Evolutionary conservation across 164 flowering plant species (phyloP), one percentile per base, ranked within the genome.

Genomic region (Kalanchoe fedtschenkoi): DNA sequence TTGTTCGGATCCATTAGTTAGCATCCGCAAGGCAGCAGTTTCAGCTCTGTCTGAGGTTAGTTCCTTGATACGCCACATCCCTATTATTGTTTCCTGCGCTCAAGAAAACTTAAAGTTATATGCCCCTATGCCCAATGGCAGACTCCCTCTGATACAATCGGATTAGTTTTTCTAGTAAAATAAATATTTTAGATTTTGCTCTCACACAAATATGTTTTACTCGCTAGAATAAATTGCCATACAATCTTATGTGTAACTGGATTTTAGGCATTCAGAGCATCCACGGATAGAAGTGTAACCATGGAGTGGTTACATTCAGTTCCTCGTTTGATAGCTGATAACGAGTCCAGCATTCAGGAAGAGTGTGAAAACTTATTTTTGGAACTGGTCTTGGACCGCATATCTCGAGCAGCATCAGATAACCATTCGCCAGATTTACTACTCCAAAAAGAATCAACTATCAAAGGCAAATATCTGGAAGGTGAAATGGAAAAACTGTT

Each of bases 1-100:
- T 68, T 95, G 97, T 72, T 88, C 96, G 0, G 99, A 91, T 70
- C 91, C 95, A n/a, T 88, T 95, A 66, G 95, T 91, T 51, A 95
- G 96, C 80, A 88, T 93, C 29, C 69, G 97, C 61, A 93, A 90
- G 76, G 95, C 90, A 11, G 99, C 95, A 16, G 67, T 88, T 58
- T 77, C 84, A 22, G 95, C 99, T 70, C 75, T 93, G 6, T 93
- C 99, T 1, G 97, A 90, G 97, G 99, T 93, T 71, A 38, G 37
- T 26, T 61, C 28, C 19, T 2, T 33, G 8, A 21, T 30, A 32
- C 16, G 60, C 34, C 11, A 9, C 54, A 8, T 29, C 47, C 14
- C 39, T 60, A 11, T 32, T 30, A 54, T 46, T 63, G 13, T 17
- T 62, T 42, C 26, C 26, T n/a, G n/a, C n/a, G n/a, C n/a, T n/a